Evolutionary conservation across 345 rosid species (phyloP).

Genomic region (Salix koriyanagi): DNA sequence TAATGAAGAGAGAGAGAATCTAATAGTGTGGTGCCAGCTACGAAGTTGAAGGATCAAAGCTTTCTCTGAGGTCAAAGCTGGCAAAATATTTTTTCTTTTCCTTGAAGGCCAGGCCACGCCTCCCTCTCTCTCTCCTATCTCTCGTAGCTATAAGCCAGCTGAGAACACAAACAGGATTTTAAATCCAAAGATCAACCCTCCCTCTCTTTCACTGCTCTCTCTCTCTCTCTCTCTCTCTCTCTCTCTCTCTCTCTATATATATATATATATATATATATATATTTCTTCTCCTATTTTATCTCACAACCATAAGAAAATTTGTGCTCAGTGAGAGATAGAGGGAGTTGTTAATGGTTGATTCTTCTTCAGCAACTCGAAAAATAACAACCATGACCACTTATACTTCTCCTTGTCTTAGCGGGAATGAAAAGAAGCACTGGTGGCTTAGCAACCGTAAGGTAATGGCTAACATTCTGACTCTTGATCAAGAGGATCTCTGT

Average conservation of each 20-base stretch:
- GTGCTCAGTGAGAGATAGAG: conserved; percentile 14
- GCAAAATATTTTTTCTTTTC: conserved; percentile 23
- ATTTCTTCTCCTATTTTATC: conserved; percentile 6
- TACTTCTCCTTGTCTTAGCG: conserved; percentile 32
- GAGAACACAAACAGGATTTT: not conserved
- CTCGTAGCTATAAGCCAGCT: not conserved
- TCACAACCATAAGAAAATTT: conserved; percentile 27
- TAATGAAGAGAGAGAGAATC: conserved; percentile 42
- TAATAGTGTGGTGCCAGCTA: conserved; percentile 70
- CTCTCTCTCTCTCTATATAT: too few species aligned
- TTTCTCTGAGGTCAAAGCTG: conserved; percentile 85
- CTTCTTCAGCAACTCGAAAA: conserved; percentile 20
- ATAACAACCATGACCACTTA: conserved; percentile 40
- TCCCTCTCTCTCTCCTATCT: not conserved
- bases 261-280: conserved; percentile 3
- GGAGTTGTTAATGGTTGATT: conserved; percentile 21
- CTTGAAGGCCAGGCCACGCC: conserved; percentile 4
- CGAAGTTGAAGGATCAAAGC: conserved; percentile 63
- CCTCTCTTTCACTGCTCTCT: conserved; percentile 18
- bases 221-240: not conserved
- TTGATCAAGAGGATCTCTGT: too few species aligned
- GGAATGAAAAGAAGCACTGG: conserved; percentile 65
- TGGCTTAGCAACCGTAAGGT: conserved; percentile 92
- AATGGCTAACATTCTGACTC: not conserved
- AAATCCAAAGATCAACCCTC: not conserved